Evolutionary conservation across 2,329 filamentous ascomycete genomes (phyloP).

Genomic region (Aspergillus sp.): DNA sequence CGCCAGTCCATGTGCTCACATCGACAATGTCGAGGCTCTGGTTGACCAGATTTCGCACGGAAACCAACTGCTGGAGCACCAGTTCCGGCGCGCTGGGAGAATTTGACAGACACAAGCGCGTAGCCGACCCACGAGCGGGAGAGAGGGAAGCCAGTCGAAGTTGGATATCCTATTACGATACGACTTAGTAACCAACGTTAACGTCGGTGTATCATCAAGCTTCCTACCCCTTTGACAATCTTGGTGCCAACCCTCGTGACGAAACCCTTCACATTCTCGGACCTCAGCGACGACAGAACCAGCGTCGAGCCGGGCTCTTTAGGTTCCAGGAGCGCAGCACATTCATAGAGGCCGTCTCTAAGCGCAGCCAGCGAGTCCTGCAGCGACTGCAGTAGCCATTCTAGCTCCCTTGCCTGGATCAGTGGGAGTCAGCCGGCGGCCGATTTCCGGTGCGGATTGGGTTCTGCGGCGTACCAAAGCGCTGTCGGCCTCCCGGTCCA

Average conservation of each 20-base stretch:
- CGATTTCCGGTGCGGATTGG: not conserved
- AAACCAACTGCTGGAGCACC: slow-evolving; percentile 59
- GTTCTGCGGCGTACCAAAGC: slow-evolving; percentile 36
- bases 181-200: slow-evolving; percentile 1
- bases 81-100: slow-evolving; percentile 48
- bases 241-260: slow-evolving; percentile 84
- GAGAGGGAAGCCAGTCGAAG: slow-evolving; percentile 54
- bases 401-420: slow-evolving; percentile 47
- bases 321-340: slow-evolving; percentile 75
- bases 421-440: slow-evolving; percentile 1
- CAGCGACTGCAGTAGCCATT: slow-evolving; percentile 54
- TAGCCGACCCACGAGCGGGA: slow-evolving; percentile 43
- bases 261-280: slow-evolving; percentile 84
- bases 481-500: slow-evolving; percentile 44
- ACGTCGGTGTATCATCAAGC: too few species aligned
- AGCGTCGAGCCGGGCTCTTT: slow-evolving; percentile 79
- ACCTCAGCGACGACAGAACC: slow-evolving; percentile 75
- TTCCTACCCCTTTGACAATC: slow-evolving; percentile 74
- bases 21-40: slow-evolving; percentile 74
- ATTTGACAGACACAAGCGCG: slow-evolving; percentile 44
- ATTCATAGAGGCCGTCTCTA: slow-evolving; percentile 72
- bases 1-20: slow-evolving; percentile 63
- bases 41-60: slow-evolving; percentile 67
- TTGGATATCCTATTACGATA: slow-evolving; percentile 53
- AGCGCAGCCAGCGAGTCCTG: slow-evolving; percentile 53